phyloP scores from a whole-genome alignment of 1,139 yeast genomes.

The Diutina pseudorugosa region DNA sequence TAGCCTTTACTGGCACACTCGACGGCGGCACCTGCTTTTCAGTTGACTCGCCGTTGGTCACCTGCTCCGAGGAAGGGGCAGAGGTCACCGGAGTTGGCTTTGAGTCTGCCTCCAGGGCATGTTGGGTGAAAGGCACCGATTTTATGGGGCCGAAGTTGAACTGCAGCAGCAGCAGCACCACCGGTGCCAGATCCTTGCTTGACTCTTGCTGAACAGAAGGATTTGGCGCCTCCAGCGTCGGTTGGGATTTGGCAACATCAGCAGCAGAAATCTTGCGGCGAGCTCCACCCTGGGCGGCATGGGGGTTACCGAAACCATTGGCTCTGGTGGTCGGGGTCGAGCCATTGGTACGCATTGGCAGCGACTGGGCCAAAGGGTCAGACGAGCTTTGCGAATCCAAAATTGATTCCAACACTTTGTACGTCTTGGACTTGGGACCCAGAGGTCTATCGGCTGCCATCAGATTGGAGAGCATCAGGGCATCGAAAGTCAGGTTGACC shows the following conservation, averaged over 20 bases:
- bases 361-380: neutral
- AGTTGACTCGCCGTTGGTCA: neutral
- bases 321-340: conserved; percentile 5
- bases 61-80: neutral
- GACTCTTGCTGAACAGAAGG: neutral
- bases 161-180: neutral
- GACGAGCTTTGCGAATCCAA: conserved; percentile 24
- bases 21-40: neutral
- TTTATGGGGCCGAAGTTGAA: neutral
- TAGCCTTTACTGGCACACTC: neutral
- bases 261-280: conserved; percentile 17
- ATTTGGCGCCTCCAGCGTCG: neutral
- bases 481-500: conserved; percentile 5
- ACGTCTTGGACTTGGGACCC: conserved; percentile 20
- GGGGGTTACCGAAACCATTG: conserved; percentile 8
- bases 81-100: neutral
- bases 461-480: conserved; percentile 5
- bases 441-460: conserved; percentile 4
- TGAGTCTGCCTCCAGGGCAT: neutral
- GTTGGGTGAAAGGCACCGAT: neutral
- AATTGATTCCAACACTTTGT: conserved; percentile 46
- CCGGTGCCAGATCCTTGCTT: neutral
- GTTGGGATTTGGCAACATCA: conserved; percentile 21
- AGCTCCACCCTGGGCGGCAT: conserved; percentile 6
- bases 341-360: conserved; percentile 3